Base-by-base conservation (phyloP, 164 flowering plant genomes). In the Akebia trifoliata region DNA sequence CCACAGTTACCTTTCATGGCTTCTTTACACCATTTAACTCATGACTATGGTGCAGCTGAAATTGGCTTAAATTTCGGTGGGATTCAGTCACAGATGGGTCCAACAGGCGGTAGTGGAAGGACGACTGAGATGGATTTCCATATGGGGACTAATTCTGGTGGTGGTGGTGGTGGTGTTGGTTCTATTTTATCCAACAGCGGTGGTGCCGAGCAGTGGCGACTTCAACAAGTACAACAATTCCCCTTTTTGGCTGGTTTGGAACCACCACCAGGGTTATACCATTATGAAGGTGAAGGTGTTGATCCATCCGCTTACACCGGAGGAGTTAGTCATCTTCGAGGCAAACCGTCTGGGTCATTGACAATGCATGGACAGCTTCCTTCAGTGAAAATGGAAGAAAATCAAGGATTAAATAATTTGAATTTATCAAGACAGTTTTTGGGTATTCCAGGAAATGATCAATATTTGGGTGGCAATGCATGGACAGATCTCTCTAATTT, bases 401-500 rank as follows among this genome's bases (percentile, higher is more conserved):
- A 71, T 57, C 57, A 65, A 45, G 77, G 73, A 52, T n/a, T n/a
- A n/a, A n/a, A n/a, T n/a, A n/a, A n/a, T n/a, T n/a, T 75, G 69
- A 74, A 73, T 65, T 60, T 78, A 64, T 67, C 80, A 39, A 81
- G 79, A 60, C 81, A 75, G 53, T 76, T 74, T 25, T 29, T 74
- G 65, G 84, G 83, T 21, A 67, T 70, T 39, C 57, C 48, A 9
- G 76, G 73, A 36, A 66, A 56, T 65, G 71, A 73, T 64, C 80
- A 74, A 59, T 77, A 69, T 39, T 72, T 70, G 75, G 60, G 69
- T 56, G 66, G 70, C 35, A 76, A 54, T 67, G 74, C 81, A 51
- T 82, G 87, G 87, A 77, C 78, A 14, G 85, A 82, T 68, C 71
- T 78, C 49, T 74, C 85, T 24, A 71, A 74, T 44, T 79, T 82